Evolutionary conservation across 345 rosid species (phyloP).

Genomic region (Populus simonii): DNA sequence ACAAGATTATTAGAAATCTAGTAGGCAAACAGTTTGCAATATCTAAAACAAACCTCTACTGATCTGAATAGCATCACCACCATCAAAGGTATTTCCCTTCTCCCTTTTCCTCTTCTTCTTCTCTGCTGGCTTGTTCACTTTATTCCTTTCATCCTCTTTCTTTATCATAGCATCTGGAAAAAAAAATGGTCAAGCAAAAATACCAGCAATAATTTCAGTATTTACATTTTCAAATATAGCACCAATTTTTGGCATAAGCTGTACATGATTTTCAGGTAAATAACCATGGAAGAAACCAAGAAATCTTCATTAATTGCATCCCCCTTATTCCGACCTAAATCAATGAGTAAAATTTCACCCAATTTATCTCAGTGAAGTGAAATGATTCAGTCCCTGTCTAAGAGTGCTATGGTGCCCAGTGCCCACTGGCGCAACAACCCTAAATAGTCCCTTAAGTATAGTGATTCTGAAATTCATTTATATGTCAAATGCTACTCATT

Average conservation of each 20-base stretch:
- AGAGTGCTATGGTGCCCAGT: not conserved
- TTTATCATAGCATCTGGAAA: constrained; percentile 18
- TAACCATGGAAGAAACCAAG: constrained; percentile 5
- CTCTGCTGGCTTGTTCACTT: constrained; percentile 4
- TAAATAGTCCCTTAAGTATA: not conserved
- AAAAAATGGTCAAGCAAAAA: not conserved
- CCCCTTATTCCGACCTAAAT: not conserved
- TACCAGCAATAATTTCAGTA: not conserved
- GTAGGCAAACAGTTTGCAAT: not conserved
- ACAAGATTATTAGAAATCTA: not conserved
- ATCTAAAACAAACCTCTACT: constrained; percentile 7
- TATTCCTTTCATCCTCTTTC: constrained; percentile 15
- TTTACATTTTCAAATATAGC: not conserved
- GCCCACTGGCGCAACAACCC: not conserved
- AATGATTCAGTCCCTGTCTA: not conserved
- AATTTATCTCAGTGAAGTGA: not conserved
- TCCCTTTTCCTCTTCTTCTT: constrained; percentile 31
- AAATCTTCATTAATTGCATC: not conserved
- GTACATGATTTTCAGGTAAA: not conserved
- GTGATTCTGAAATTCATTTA: not conserved
- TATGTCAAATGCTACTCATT: not conserved
- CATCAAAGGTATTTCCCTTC: constrained; percentile 7
- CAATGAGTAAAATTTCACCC: not conserved
- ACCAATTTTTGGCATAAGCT: not conserved
- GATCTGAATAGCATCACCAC: not conserved